Percentiles rank a stretch among this genome's conserved stretches.
Conservation (phyloP, 73 alveolate genomes). For the Tetrahymena thermophila region DNA sequence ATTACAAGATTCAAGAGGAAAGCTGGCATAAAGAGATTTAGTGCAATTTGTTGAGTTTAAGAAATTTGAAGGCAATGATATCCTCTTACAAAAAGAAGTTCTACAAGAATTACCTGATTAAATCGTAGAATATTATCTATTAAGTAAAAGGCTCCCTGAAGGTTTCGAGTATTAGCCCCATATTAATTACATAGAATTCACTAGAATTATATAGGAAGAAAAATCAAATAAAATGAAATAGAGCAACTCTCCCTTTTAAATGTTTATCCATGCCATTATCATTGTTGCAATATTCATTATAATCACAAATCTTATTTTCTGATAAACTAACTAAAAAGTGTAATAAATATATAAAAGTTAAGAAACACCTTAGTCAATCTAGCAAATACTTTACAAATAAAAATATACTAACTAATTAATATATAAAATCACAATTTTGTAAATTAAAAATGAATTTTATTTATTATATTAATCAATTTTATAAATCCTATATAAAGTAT, state of each 20-base stretch:
- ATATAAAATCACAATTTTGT: no score
- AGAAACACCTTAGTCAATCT: no score
- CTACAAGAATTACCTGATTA: slow-evolving; percentile 48
- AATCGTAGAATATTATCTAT: slow-evolving; percentile 7
- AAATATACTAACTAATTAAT: no score
- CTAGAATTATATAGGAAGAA: not conserved
- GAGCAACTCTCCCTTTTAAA: not conserved
- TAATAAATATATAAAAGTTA: no score
- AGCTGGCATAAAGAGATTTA: slow-evolving; percentile 35
- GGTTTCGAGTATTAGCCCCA: not conserved
- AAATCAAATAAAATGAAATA: not conserved
- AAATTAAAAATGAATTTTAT: no score
- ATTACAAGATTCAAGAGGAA: slow-evolving; percentile 13
- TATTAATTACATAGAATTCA: not conserved
- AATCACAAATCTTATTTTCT: not conserved
- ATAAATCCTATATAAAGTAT: no score
- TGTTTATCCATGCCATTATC: not conserved
- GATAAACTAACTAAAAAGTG: not conserved
- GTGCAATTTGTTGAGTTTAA: slow-evolving; percentile 51
- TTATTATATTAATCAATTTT: no score
- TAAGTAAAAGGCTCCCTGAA: not conserved
- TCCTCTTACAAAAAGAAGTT: slow-evolving; percentile 28
- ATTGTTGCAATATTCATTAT: not conserved
- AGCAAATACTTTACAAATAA: no score
- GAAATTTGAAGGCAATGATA: slow-evolving; percentile 14